A percentile compares a stretch with the other conserved stretches of the same genome.
phyloP scores from a whole-genome alignment of 1,284 basidiomycete species.

The Boletus mariae region DNA sequence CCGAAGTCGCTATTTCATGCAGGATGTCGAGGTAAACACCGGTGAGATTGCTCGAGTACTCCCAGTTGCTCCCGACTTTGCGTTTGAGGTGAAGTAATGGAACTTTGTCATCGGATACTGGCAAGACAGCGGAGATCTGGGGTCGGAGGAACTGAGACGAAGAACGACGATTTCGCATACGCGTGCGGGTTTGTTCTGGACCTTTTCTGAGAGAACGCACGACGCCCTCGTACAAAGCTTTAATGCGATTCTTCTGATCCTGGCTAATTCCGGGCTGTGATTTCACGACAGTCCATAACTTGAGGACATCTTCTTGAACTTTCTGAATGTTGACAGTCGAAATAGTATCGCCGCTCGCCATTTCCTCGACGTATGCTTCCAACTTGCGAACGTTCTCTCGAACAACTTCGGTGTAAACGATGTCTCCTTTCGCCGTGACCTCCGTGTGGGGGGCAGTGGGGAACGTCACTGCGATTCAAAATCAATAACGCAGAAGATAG shows the following conservation, averaged over 20 bases:
- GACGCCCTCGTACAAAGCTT: constrained; percentile 94
- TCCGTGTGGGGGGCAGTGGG: constrained; percentile 96
- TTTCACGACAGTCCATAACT: constrained; percentile 96
- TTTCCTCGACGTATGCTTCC: constrained; percentile 97
- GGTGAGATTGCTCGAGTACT: constrained; percentile 95
- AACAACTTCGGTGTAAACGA: constrained; percentile 91
- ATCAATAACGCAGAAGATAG: not conserved
- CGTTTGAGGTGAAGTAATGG: constrained; percentile 96
- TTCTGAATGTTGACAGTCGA: constrained; percentile 91
- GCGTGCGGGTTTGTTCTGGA: constrained; percentile 55
- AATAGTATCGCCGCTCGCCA: constrained; percentile 92
- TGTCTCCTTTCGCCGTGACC: constrained; percentile 90
- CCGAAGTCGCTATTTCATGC: constrained; percentile 96
- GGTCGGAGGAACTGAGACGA: constrained; percentile 95
- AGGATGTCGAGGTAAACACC: constrained; percentile 94
- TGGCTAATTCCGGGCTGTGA: constrained; percentile 95
- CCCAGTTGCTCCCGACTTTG: constrained; percentile 94
- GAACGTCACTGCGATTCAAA: constrained; percentile 73
- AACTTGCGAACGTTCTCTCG: constrained; percentile 95
- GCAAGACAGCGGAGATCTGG: constrained; percentile 71
- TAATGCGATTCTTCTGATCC: constrained; percentile 97
- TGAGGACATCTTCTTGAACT: constrained; percentile 93
- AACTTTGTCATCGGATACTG: constrained; percentile 85
- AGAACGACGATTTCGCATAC: constrained; percentile 73
- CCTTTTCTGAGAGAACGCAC: constrained; percentile 75